Evolutionary conservation across 768 basidiomycete genomes (phyloP).

Genomic region (Thelephora ganbajun): DNA sequence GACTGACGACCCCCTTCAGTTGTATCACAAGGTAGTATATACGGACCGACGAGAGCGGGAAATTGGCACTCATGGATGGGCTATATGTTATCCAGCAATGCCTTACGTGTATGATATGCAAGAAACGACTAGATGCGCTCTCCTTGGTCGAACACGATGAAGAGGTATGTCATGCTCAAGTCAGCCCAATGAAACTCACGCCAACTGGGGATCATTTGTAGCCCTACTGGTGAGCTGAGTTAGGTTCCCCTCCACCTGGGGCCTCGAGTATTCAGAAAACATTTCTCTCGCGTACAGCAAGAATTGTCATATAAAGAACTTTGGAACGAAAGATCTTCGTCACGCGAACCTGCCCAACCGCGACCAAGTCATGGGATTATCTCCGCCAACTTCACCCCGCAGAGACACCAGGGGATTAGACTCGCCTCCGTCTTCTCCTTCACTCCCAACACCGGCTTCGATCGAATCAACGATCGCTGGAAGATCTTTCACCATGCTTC

Average conservation of each 20-base stretch:
- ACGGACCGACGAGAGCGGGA: no score
- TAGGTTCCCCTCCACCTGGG: no score
- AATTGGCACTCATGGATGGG: no score
- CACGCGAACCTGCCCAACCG: constrained; percentile 53
- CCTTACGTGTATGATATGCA: constrained; percentile 63
- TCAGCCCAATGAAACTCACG: no score
- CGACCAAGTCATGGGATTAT: constrained; percentile 18
- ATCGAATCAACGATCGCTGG: constrained; percentile 1
- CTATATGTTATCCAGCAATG: constrained; percentile 39
- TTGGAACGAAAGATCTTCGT: constrained; percentile 63
- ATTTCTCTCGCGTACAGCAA: no score
- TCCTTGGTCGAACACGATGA: constrained; percentile 74
- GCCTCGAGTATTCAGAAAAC: no score
- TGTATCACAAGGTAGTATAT: constrained; percentile 60
- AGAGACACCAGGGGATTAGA: no score
- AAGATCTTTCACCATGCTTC: no score
- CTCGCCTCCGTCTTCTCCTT: constrained; percentile 1
- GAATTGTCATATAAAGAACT: constrained; percentile 65
- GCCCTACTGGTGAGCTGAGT: constrained; percentile 30
- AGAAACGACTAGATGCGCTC: constrained; percentile 65
- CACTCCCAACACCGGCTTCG: neutral
- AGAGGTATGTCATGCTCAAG: constrained; percentile 36
- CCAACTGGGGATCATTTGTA: constrained; percentile 5
- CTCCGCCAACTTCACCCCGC: constrained; percentile 16
- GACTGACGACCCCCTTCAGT: constrained; percentile 22